A percentile compares a stretch with the other conserved stretches of the same genome.
Conservation (phyloP, 1,284 basidiomycete genomes). For the Sphaerobolus stellatus region DNA sequence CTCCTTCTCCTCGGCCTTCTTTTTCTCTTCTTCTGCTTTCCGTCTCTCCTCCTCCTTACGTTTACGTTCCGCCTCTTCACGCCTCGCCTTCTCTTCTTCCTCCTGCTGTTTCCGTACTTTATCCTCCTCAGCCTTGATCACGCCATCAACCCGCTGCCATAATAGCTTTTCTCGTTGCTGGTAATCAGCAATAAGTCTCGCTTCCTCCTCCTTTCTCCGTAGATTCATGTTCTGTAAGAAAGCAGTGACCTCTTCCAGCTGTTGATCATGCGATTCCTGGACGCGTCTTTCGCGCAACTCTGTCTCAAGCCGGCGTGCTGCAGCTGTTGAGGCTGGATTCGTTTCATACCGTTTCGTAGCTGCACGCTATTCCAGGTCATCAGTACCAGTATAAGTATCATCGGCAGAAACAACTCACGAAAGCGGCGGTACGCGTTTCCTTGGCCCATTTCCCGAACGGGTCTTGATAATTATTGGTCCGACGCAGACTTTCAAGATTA, state of each 20-base stretch:
- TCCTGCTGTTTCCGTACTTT: slow-evolving; percentile 51
- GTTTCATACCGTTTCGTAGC: slow-evolving; percentile 50
- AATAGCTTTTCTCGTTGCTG: slow-evolving; percentile 50
- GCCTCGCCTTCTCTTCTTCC: slow-evolving; percentile 43
- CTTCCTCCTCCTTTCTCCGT: slow-evolving; percentile 47
- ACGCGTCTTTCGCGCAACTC: slow-evolving; percentile 36
- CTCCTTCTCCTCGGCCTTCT: slow-evolving; percentile 29
- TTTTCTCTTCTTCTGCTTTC: slow-evolving; percentile 28
- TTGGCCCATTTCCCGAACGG: slow-evolving; percentile 79
- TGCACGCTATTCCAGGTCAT: slow-evolving; percentile 45
- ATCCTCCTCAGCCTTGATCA: slow-evolving; percentile 66
- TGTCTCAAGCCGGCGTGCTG: slow-evolving; percentile 40
- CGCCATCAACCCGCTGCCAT: slow-evolving; percentile 60
- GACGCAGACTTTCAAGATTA: slow-evolving; percentile 65
- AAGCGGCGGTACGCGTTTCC: slow-evolving; percentile 63
- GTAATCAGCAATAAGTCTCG: slow-evolving; percentile 46
- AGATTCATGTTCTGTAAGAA: slow-evolving; percentile 44
- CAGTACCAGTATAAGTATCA: background rate
- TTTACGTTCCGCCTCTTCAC: slow-evolving; percentile 32
- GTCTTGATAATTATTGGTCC: slow-evolving; percentile 64
- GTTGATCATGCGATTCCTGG: slow-evolving; percentile 43
- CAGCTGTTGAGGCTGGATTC: slow-evolving; percentile 40
- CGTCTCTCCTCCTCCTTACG: slow-evolving; percentile 27
- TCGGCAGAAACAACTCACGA: slow-evolving; percentile 48
- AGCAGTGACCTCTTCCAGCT: slow-evolving; percentile 49